Evolutionary conservation across 352 stramenopile species (phyloP).

Genomic region (Elongisporangium senticosum): DNA sequence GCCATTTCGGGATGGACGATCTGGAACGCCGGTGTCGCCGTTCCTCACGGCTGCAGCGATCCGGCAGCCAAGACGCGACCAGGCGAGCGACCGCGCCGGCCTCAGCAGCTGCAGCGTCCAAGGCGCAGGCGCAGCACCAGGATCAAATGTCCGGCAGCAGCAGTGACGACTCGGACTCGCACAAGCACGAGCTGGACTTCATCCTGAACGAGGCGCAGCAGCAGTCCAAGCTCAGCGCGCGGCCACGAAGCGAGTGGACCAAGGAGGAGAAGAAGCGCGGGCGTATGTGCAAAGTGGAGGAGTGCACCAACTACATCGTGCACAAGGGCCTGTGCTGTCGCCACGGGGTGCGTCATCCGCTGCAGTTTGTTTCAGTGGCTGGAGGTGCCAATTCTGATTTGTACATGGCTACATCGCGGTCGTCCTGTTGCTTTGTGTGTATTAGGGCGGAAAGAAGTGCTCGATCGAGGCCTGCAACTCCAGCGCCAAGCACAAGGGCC

Average conservation of each 20-base stretch:
- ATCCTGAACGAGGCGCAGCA: too few species aligned
- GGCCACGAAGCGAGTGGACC: slow-evolving; percentile 1
- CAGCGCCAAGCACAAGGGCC: slow-evolving; percentile 22
- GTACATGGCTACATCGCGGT: not conserved
- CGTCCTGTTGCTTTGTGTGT: not conserved
- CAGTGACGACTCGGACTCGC: too few species aligned
- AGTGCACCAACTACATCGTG: slow-evolving; percentile 44
- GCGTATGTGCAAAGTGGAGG: slow-evolving; percentile 28
- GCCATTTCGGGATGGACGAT: too few species aligned
- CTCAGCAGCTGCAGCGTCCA: too few species aligned
- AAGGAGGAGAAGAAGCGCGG: slow-evolving; percentile 33
- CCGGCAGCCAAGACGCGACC: too few species aligned
- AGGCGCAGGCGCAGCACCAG: too few species aligned
- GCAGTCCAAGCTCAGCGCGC: too few species aligned
- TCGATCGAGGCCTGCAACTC: slow-evolving; percentile 19
- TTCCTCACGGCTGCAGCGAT: too few species aligned
- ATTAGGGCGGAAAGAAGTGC: slow-evolving; percentile 33
- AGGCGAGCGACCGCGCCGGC: too few species aligned
- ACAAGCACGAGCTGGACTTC: too few species aligned
- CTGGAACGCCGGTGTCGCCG: too few species aligned
- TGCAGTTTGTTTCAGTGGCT: not conserved
- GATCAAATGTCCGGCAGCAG: too few species aligned
- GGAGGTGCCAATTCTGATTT: not conserved
- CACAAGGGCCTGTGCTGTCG: slow-evolving; percentile 39
- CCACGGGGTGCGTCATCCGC: slow-evolving; percentile 16